Conservation (phyloP, 2,329 filamentous ascomycete genomes). For the Clarireedia sp. region DNA sequence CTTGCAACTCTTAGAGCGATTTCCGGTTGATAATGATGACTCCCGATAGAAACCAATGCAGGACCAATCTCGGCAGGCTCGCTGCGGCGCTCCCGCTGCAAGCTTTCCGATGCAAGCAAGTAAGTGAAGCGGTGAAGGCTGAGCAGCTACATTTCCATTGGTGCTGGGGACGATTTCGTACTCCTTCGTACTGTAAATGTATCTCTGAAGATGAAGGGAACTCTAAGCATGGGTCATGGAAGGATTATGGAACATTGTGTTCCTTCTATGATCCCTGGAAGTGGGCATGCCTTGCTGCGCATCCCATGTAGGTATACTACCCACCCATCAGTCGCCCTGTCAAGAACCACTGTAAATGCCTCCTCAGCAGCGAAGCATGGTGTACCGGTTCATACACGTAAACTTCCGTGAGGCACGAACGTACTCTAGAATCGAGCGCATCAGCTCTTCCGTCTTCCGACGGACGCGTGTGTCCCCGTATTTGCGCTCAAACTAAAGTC, state of each 20-base stretch:
- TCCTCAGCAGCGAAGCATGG: background rate
- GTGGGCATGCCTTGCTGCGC: background rate
- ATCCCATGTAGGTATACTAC: background rate
- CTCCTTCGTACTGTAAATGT: background rate
- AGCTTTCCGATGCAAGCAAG: background rate
- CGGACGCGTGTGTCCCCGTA: too few relatives aligned
- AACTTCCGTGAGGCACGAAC: too few relatives aligned
- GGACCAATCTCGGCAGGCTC: background rate
- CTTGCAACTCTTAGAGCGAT: too few relatives aligned
- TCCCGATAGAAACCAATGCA: background rate
- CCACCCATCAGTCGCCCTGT: background rate
- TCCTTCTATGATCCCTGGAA: background rate
- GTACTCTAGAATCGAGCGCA: too few relatives aligned
- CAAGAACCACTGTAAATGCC: background rate
- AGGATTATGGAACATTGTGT: background rate
- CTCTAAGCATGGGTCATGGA: background rate
- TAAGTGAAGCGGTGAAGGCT: background rate
- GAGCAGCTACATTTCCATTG: background rate
- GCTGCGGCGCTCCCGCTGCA: slow-evolving; percentile 6
- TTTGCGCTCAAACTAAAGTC: too few relatives aligned
- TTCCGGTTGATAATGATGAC: background rate
- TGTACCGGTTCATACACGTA: too few relatives aligned
- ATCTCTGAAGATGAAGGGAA: background rate
- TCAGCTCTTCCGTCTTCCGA: too few relatives aligned
- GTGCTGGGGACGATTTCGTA: background rate